Evolutionary conservation across 805 yeast species (phyloP), one percentile per base, ranked within the genome.

Genomic region (Kodamaea hsintzibuensis): DNA sequence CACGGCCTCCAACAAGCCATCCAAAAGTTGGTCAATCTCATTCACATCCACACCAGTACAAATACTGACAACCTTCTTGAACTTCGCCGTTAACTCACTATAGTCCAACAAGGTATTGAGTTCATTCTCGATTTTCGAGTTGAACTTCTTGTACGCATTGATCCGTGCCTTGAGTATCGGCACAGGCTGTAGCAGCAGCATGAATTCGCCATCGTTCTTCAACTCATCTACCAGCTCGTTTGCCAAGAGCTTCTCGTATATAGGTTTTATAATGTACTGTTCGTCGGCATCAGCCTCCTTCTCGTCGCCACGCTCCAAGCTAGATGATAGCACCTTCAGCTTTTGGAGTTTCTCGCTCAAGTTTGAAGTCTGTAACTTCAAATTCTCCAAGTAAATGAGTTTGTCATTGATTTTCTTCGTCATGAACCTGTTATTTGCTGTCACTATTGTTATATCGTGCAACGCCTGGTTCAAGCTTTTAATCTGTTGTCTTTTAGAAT

Each of bases 1-100:
- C 5, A 93, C 97, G 16, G 97, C 97, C 63, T 86, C 88, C 33
- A 95, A 82, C 49, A 93, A 77, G 3, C 93, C 96, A 59, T 89
- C 95, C 49, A 93, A 77, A 61, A 95, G 79, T 51, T 79, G 82
- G 66, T 90, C 96, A 33, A 95, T 96, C 57, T 85, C 86, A 51
- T 81, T 82, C 51, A 88, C 89, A 47, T 85, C 91, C 25, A 91
- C 93, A 22, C 95, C 95, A 2, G 97, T 88, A 74, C 98, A 92
- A 50, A 91, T 76, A 25, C 96, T 84, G 38, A 93, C 91, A 14
- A 93, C 97, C 61, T 89, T 81, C 62, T 95, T 85, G 73, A 91
- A 95, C 68, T 93, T 93, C 16, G 75, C 67, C 14, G 79, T 74
- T 54, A 76, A 68, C 54, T 66, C 71, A 49, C 72, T 69, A 61